Percentiles rank a stretch among this genome's conserved stretches.
phyloP scores from a whole-genome alignment of 345 rosid species.

The Mercurialis annua region DNA sequence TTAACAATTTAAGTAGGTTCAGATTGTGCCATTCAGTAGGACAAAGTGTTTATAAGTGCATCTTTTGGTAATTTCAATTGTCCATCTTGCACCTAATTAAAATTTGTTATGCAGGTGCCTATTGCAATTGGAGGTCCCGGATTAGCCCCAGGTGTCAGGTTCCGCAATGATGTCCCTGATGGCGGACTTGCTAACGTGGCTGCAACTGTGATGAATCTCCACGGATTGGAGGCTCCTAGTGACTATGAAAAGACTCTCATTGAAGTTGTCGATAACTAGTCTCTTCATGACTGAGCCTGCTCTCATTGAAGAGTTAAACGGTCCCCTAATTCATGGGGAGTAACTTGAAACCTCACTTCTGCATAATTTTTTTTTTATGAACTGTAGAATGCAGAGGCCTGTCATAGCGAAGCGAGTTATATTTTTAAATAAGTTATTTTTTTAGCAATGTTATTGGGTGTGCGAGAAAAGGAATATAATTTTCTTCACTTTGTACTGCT shows the following conservation, averaged over 20 bases:
- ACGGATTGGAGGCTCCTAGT: constrained; percentile 74
- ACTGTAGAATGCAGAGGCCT: constrained; percentile 11
- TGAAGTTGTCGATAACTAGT: constrained; percentile 57
- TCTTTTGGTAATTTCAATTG: not conserved
- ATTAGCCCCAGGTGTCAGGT: constrained; percentile 52
- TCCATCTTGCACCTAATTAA: not conserved
- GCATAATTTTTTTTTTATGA: constrained; percentile 1
- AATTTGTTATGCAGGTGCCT: constrained; percentile 53
- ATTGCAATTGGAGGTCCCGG: constrained; percentile 97
- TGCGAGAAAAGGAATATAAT: no score
- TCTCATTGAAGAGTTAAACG: constrained; percentile 71
- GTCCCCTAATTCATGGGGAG: not conserved
- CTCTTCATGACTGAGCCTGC: constrained; percentile 10
- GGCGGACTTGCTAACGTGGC: constrained; percentile 94
- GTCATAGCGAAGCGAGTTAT: not conserved
- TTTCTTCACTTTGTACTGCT: no score
- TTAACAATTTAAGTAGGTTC: not conserved
- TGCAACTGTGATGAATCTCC: constrained; percentile 95
- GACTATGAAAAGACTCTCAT: constrained; percentile 85
- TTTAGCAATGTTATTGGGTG: no score
- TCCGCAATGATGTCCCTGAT: constrained; percentile 57
- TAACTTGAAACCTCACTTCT: no score
- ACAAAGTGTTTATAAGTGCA: not conserved
- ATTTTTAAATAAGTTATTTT: not conserved
- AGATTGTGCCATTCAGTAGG: not conserved